Evolutionary conservation across 192 early-diverging fungal species (phyloP), one percentile per base, ranked within the genome.

Genomic region (Hyaloraphidium curvatum): DNA sequence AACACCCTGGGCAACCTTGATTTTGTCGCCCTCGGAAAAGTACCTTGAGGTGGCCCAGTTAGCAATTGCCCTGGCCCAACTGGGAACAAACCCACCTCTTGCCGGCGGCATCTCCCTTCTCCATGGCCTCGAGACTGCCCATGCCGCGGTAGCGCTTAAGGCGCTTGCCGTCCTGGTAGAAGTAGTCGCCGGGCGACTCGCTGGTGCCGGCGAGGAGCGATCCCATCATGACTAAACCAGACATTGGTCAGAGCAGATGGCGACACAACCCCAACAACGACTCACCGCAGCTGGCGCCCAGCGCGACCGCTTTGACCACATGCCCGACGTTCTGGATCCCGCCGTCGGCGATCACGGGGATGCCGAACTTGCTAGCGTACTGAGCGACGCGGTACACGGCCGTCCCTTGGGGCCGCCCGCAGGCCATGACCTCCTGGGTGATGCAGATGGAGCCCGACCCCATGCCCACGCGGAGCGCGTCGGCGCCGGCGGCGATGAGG

Each of bases 1-100:
- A 11, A 97, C 94, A 61, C 94, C 94, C 74, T 97, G 94, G 3
- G 94, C 94, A 23, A 97, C 94, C 75, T 97, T 97, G 70, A 97
- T 82, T 55, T 73, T 76, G 76, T 94, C 94, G n/a, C 78, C 81
- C 68, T 97, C 94, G 37, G 83, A 86, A 65, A 89, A 97, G 70
- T 97, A 97, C 48, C 94, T 37, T 37, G 9, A 37, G 33, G n/a
- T 7, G n/a, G n/a, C n/a, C 33, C 9, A 11, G 33, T 37, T 37
- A 37, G n/a, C 9, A 37, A n/a, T 37, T n/a, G 33, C 9, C 7
- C 7, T 37, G 33, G 9, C n/a, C 33, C 9, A 7, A 37, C 33
- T 7, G 33, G n/a, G 7, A 37, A 37, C 9, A n/a, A 7, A 37
- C 33, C 9, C 7, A 37, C 33, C 33, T 7, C 29, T 53, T 53